Conservation (phyloP, 1,284 basidiomycete genomes). For the Papiliotrema nemorosa region DNA sequence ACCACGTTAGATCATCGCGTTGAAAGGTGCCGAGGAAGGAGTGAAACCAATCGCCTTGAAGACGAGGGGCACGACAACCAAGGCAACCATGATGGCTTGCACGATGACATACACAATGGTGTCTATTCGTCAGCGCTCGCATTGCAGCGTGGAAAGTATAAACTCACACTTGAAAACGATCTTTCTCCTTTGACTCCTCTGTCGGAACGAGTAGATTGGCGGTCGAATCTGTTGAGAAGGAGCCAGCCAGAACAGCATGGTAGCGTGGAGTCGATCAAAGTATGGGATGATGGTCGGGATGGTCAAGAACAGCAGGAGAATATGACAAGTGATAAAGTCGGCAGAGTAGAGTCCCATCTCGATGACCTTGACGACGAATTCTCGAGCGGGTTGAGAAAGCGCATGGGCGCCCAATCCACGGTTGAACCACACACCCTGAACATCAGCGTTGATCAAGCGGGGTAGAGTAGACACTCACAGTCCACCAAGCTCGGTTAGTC, state of each 20-base stretch:
- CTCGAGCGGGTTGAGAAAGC: constrained; percentile 88
- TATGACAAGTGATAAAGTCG: constrained; percentile 57
- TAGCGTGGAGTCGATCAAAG: constrained; percentile 82
- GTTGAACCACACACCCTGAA: constrained; percentile 85
- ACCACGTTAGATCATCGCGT: constrained; percentile 42
- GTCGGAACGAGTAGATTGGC: constrained; percentile 85
- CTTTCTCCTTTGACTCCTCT: constrained; percentile 78
- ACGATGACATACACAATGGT: constrained; percentile 73
- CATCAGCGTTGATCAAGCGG: no score
- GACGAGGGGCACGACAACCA: constrained; percentile 54
- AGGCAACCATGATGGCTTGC: constrained; percentile 69
- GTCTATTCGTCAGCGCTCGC: constrained; percentile 44
- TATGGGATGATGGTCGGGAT: constrained; percentile 81
- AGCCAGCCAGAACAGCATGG: constrained; percentile 65
- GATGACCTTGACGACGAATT: constrained; percentile 93
- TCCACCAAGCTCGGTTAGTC: constrained; percentile 97
- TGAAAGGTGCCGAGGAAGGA: constrained; percentile 49
- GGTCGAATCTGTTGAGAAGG: constrained; percentile 82
- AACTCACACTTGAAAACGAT: constrained; percentile 60
- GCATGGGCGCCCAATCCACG: constrained; percentile 81
- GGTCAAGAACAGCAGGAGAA: constrained; percentile 70
- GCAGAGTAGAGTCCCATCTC: constrained; percentile 93
- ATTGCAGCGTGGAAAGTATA: not conserved
- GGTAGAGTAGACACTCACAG: constrained; percentile 50
- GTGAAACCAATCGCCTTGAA: constrained; percentile 64